phyloP scores from a whole-genome alignment of 805 yeast genomes.

The Starmerella floris region DNA sequence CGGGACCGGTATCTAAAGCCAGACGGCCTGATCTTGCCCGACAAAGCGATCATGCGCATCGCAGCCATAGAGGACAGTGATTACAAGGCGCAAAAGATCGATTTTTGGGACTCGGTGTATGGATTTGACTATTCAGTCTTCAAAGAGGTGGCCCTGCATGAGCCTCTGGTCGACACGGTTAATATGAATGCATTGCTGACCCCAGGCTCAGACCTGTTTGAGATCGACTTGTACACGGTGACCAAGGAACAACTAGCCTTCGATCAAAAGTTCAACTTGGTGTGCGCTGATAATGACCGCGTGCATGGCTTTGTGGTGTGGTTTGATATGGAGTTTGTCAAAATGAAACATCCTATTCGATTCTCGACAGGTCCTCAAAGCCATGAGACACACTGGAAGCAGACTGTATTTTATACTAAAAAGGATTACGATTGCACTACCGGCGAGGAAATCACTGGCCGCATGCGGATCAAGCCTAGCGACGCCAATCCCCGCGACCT shows the following conservation, averaged over 20 bases:
- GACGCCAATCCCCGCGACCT: conserved; percentile 71
- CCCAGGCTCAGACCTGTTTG: conserved; percentile 55
- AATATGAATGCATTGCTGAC: conserved; percentile 65
- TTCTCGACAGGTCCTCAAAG: conserved; percentile 94
- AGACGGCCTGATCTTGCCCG: conserved; percentile 91
- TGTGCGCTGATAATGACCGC: conserved; percentile 63
- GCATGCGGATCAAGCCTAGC: conserved; percentile 65
- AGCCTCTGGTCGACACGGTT: conserved; percentile 94
- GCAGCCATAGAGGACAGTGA: conserved; percentile 90
- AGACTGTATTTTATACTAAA: conserved; percentile 80
- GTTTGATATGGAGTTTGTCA: conserved; percentile 79
- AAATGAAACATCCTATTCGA: conserved; percentile 37
- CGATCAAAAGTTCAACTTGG: conserved; percentile 51
- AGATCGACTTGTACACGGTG: conserved; percentile 82
- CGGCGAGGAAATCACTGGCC: conserved; percentile 66
- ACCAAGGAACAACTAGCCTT: conserved; percentile 71
- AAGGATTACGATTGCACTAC: conserved; percentile 62
- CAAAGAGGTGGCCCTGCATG: conserved; percentile 70
- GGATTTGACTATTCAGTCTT: conserved; percentile 95
- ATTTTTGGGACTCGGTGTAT: conserved; percentile 92
- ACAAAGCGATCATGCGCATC: conserved; percentile 74
- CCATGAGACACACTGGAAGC: conserved; percentile 97
- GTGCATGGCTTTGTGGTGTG: conserved; percentile 85
- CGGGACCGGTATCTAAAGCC: conserved; percentile 68
- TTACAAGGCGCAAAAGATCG: conserved; percentile 80